Evolutionary conservation across 768 basidiomycete species (phyloP).

Genomic region (Russula earlei): DNA sequence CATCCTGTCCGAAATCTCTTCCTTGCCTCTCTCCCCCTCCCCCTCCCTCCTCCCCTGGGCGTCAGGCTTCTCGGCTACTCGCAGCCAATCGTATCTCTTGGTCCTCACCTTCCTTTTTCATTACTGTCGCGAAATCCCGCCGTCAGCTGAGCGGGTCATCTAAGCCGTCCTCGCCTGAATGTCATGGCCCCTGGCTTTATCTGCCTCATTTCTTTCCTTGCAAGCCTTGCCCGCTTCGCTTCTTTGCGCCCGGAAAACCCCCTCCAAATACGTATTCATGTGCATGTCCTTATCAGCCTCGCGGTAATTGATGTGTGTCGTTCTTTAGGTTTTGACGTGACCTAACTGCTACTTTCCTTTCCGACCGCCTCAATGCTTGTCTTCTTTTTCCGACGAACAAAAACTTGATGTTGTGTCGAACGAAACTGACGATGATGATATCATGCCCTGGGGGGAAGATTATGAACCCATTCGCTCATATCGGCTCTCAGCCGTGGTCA

Average conservation of each 20-base stretch:
- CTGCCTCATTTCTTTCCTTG: constrained; percentile 14
- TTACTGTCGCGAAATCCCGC: constrained; percentile 6
- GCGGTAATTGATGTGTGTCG: constrained; percentile 8
- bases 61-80: constrained; percentile 15
- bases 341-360: neutral
- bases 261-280: constrained; percentile 13
- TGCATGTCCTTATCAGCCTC: constrained; percentile 12
- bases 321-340: constrained; percentile 14
- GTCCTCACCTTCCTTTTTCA: constrained; percentile 2
- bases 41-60: constrained; percentile 9
- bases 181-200: constrained; percentile 12
- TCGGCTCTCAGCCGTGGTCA: neutral
- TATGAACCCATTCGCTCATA: neutral
- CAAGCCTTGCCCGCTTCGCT: constrained; percentile 7
- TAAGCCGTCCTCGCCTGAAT: constrained; percentile 10
- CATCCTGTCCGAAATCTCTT: constrained; percentile 13
- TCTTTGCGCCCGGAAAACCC: constrained; percentile 17
- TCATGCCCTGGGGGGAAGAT: neutral
- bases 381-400: constrained; percentile 4
- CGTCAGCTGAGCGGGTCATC: constrained; percentile 8
- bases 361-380: constrained; percentile 3
- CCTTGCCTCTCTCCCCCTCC: no score
- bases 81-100: constrained; percentile 1
- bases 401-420: constrained; percentile 1
- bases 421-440: constrained; percentile 12